phyloP scores from a whole-genome alignment of 176 grass and related monocot species.

The Saccharum officinarum region DNA sequence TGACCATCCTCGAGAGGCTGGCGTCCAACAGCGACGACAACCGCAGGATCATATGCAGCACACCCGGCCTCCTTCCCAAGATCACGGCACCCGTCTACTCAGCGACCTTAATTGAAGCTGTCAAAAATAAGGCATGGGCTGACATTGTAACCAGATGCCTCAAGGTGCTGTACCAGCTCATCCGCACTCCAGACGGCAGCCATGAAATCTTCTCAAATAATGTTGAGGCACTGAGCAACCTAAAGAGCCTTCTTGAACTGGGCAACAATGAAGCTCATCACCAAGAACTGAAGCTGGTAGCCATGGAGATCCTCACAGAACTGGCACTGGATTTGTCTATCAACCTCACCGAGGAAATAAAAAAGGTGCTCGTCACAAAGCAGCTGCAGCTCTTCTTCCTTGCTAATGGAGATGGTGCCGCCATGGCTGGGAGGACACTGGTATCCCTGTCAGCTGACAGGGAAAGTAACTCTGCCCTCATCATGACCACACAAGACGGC shows the following conservation, averaged over 20 bases:
- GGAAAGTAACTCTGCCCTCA: not conserved
- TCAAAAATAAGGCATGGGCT: too few species aligned
- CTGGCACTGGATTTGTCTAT: not conserved
- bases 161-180: too few species aligned
- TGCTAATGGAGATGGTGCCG: too few species aligned
- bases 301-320: not conserved
- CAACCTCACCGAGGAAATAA: not conserved
- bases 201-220: too few species aligned
- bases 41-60: not conserved
- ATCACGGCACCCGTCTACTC: too few species aligned
- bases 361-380: not conserved
- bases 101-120: too few species aligned
- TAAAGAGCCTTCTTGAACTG: too few species aligned
- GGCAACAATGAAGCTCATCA: not conserved
- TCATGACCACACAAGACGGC: accelerated
- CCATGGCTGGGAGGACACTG: not conserved
- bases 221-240: too few species aligned
- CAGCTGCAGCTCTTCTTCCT: not conserved
- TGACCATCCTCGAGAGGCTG: not conserved
- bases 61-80: too few species aligned
- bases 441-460: not conserved
- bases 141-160: too few species aligned
- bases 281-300: not conserved
- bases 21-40: not conserved
- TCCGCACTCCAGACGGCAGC: too few species aligned